Percentiles rank a stretch among this genome's conserved stretches.
phyloP scores from a whole-genome alignment of 352 stramenopile genomes.

The Nothophytophthora sp. region DNA sequence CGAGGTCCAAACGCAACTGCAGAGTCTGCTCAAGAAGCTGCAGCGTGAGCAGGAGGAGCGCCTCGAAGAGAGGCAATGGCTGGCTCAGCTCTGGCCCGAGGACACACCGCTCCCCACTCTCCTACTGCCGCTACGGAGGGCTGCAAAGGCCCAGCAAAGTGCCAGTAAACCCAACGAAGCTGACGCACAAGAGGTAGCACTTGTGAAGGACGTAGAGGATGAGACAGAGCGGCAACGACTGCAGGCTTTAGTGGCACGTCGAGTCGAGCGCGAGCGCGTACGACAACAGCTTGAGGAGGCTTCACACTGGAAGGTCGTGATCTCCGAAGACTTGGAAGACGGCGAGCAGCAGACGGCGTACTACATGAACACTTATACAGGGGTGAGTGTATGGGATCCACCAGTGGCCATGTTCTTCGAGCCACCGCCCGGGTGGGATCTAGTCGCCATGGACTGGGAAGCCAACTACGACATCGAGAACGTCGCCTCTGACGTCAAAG shows the following conservation, averaged over 20 bases:
- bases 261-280: conserved; percentile 40
- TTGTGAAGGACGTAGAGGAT: conserved; percentile 29
- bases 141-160: not conserved
- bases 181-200: not conserved
- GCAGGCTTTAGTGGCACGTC: conserved; percentile 36
- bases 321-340: conserved; percentile 24
- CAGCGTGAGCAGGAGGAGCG: conserved; percentile 46
- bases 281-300: conserved; percentile 38
- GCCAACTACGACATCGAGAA: conserved; percentile 45
- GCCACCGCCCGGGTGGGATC: conserved; percentile 55
- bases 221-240: conserved; percentile 30
- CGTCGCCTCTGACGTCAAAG: conserved; percentile 32
- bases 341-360: conserved; percentile 36
- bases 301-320: conserved; percentile 53
- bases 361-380: conserved; percentile 57
- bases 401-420: conserved; percentile 63
- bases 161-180: not conserved
- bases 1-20: conserved; percentile 13
- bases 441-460: conserved; percentile 58
- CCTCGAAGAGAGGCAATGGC: conserved; percentile 62
- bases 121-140: conserved; percentile 37
- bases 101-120: conserved; percentile 58
- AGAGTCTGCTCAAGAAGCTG: conserved; percentile 19
- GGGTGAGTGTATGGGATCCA: conserved; percentile 55
- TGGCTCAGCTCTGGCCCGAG: conserved; percentile 64